phyloP scores from a whole-genome alignment of 140 eudicot genomes.

The Ambrosia hybrid region DNA sequence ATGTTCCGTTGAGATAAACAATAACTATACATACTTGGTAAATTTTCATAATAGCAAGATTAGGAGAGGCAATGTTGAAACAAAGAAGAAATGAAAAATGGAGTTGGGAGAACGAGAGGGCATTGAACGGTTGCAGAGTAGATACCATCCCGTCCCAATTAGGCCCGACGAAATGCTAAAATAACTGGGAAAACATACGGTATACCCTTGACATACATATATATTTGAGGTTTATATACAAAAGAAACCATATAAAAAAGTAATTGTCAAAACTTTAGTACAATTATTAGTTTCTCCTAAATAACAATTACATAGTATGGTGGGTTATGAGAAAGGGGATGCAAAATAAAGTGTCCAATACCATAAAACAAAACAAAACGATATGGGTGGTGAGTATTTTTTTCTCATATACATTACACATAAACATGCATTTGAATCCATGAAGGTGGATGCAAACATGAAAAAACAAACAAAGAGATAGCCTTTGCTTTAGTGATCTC shows the following conservation, averaged over 20 bases:
- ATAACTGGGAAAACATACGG: too few species aligned
- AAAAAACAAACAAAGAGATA: slow-evolving; percentile 28
- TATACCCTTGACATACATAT: too few species aligned
- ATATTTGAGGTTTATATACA: neutral
- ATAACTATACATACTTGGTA: too few species aligned
- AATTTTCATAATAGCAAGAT: too few species aligned
- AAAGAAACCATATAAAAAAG: slow-evolving; percentile 4
- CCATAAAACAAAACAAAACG: slow-evolving; percentile 27
- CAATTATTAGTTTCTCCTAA: neutral
- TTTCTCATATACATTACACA: slow-evolving; percentile 22
- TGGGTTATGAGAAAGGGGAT: neutral
- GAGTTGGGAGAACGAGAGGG: too few species aligned
- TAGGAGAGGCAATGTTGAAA: too few species aligned
- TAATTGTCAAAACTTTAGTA: slow-evolving; percentile 5
- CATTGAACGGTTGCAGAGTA: too few species aligned
- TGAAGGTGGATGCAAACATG: slow-evolving; percentile 35
- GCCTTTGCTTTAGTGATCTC: slow-evolving; percentile 39
- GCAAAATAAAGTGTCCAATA: slow-evolving; percentile 5
- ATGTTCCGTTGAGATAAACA: too few species aligned
- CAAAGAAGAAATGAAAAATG: too few species aligned
- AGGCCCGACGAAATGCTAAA: too few species aligned
- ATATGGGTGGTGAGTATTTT: slow-evolving; percentile 20
- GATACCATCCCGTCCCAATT: too few species aligned
- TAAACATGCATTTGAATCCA: slow-evolving; percentile 35
- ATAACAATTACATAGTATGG: neutral